Conservation (phyloP, 2,329 filamentous ascomycete genomes). For the Talaromyces sp. region DNA sequence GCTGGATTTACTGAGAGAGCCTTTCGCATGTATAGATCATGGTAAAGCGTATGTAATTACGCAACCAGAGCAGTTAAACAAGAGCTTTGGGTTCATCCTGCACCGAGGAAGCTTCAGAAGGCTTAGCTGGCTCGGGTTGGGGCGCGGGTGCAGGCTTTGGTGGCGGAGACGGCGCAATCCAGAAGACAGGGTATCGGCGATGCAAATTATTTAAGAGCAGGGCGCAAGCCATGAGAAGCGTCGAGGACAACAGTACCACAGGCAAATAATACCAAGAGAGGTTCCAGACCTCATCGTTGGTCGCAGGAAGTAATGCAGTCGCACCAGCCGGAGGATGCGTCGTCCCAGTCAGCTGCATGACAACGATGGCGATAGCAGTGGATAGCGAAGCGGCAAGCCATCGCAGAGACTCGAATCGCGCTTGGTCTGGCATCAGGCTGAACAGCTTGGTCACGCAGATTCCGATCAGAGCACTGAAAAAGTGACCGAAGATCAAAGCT, state of each 20-base stretch:
- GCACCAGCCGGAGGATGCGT: slow-evolving; percentile 40
- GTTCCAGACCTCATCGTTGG: slow-evolving; percentile 28
- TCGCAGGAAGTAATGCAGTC: slow-evolving; percentile 36
- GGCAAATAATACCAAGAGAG: slow-evolving; percentile 39
- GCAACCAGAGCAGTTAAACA: neutral
- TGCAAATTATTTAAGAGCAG: slow-evolving; percentile 37
- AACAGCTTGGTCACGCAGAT: slow-evolving; percentile 36
- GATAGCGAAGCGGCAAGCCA: slow-evolving; percentile 39
- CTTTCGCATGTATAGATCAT: no score
- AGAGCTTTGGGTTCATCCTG: slow-evolving; percentile 10
- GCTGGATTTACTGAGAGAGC: no score
- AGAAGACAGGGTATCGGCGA: slow-evolving; percentile 36
- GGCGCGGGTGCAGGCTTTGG: slow-evolving; percentile 15
- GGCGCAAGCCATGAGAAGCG: slow-evolving; percentile 31
- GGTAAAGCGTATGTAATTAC: no score
- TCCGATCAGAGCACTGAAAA: slow-evolving; percentile 35
- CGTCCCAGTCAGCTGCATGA: slow-evolving; percentile 38
- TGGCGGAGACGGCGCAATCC: slow-evolving; percentile 28
- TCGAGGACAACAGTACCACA: slow-evolving; percentile 33
- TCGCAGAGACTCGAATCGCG: slow-evolving; percentile 31
- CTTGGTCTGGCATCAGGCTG: slow-evolving; percentile 34
- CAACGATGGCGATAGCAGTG: slow-evolving; percentile 29
- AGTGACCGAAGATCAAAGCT: slow-evolving; percentile 37
- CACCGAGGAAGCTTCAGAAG: slow-evolving; percentile 2
- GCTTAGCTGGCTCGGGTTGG: neutral